Base-by-base conservation (phyloP, 768 basidiomycete genomes). In the Austroboletus festivus region DNA sequence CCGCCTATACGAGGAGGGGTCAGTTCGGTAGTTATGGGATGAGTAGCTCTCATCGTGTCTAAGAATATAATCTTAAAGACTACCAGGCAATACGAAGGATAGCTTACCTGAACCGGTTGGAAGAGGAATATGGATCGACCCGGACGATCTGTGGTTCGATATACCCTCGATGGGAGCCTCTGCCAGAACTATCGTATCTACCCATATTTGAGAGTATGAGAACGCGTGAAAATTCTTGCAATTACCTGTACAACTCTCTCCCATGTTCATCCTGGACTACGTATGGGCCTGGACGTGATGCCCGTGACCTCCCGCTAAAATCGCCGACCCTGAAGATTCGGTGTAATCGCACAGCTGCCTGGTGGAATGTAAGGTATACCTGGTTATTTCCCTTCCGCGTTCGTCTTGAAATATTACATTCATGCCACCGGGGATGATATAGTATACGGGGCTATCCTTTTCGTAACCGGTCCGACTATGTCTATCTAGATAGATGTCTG, bases 381-480 rank as follows among this genome's bases (percentile, higher is more conserved):
- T 78, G 3, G 78, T 77, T 21, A 85, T 79, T 56, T 82, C 82
- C 46, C 79, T 76, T 19, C 85, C 85, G 18, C 73, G 64, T 54
- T 80, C 78, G 56, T 86, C 85, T 61, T 82, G 75, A 56, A 88
- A 86, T 39, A 86, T 75, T 5, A 86, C 80, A 49, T 81, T 76
- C 51, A 80, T 69, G 19, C 83, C 85, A 16, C 73, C 74, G 31
- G 86, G 85, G 42, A 86, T 75, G 54, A 87, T 78, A 54, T 86
- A 87, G 60, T 72, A 73, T 69, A 72, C 55, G 63, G 79, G 52
- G 52, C 55, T 53, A 7, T 58, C 61, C 37, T 58, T 56, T 15
- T 59, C 43, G 51, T 61, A 38, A 37, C 58, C 12, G 11, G 51
- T 7, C 38, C 52, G 56, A 47, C 50, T 44, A 42, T 65, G 42